phyloP scores from a whole-genome alignment of 2,329 filamentous ascomycete genomes.

The Blastomyces parvus region DNA sequence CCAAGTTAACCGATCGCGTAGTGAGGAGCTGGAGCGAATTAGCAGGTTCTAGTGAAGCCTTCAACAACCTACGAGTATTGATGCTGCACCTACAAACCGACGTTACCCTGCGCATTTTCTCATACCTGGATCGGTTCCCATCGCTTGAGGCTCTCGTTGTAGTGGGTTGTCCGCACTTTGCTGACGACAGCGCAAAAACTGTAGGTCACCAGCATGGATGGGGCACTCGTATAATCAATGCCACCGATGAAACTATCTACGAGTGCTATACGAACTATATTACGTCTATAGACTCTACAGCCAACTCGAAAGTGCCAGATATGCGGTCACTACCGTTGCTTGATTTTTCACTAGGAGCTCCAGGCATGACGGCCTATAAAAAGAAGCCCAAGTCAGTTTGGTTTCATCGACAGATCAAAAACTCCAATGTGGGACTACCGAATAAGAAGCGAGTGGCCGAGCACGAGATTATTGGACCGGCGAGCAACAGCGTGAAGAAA shows the following conservation, averaged over 20 bases:
- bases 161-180: constrained; percentile 25
- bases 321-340: constrained; percentile 3
- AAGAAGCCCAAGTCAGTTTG: background rate
- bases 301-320: too few relatives aligned
- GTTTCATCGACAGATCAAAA: background rate
- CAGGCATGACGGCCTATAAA: constrained; percentile 7
- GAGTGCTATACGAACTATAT: constrained; percentile 2
- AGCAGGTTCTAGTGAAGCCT: constrained; percentile 23
- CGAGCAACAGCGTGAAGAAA: constrained; percentile 5
- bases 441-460: background rate
- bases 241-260: background rate
- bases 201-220: constrained; percentile 23
- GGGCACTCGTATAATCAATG: constrained; percentile 12
- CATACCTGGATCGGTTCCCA: constrained; percentile 29
- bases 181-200: constrained; percentile 16
- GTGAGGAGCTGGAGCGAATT: constrained; percentile 36
- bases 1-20: constrained; percentile 30
- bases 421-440: background rate
- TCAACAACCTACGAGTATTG: constrained; percentile 32
- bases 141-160: constrained; percentile 29
- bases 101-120: constrained; percentile 25
- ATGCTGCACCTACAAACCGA: constrained; percentile 27
- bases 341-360: constrained; percentile 4
- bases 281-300: background rate
- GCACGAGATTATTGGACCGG: constrained; percentile 9